Evolutionary conservation across 345 rosid species (phyloP).

Genomic region (Angophora floribunda): DNA sequence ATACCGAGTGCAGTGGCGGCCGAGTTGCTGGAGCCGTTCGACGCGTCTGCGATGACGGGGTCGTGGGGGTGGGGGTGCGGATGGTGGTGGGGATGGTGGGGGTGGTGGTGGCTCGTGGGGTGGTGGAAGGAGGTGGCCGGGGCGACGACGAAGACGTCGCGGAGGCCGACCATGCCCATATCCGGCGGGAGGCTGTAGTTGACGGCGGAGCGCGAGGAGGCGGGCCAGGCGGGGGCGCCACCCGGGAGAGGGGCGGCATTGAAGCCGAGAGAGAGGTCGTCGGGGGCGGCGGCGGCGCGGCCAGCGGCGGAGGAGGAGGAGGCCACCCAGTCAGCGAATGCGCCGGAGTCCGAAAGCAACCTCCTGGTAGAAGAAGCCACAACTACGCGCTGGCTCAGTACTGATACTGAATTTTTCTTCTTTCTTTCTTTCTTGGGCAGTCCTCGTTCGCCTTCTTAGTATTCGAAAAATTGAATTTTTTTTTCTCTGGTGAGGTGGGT

Average conservation of each 20-base stretch:
- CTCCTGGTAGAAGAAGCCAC: conserved; percentile 99
- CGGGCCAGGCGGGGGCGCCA: conserved; percentile 19
- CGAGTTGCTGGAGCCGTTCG: conserved; percentile 19
- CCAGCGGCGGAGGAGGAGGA: conserved; percentile 47
- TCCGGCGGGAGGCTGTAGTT: conserved; percentile 58
- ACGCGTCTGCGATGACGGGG: conserved; percentile 19
- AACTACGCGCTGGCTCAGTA: conserved; percentile 10
- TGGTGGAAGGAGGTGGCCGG: conserved; percentile 53
- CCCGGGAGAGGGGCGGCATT: conserved; percentile 73
- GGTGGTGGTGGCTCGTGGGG: conserved; percentile 18
- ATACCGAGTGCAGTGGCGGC: conserved; percentile 47
- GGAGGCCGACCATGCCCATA: conserved; percentile 77
- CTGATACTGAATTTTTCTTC: background rate
- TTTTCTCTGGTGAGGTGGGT: background rate
- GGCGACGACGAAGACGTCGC: conserved; percentile 73
- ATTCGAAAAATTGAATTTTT: background rate
- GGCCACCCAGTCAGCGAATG: conserved; percentile 86
- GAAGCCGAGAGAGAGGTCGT: conserved; percentile 96
- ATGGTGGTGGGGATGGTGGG: conserved; percentile 22
- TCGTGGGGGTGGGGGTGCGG: conserved; percentile 26
- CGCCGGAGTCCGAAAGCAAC: conserved; percentile 79
- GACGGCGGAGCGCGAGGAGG: conserved; percentile 24
- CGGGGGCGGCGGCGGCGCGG: conserved; percentile 51
- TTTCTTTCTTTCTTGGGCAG: too few relatives aligned
- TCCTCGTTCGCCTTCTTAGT: background rate